phyloP scores from a whole-genome alignment of 2,329 filamentous ascomycete species.

The Epichloe festucae region DNA sequence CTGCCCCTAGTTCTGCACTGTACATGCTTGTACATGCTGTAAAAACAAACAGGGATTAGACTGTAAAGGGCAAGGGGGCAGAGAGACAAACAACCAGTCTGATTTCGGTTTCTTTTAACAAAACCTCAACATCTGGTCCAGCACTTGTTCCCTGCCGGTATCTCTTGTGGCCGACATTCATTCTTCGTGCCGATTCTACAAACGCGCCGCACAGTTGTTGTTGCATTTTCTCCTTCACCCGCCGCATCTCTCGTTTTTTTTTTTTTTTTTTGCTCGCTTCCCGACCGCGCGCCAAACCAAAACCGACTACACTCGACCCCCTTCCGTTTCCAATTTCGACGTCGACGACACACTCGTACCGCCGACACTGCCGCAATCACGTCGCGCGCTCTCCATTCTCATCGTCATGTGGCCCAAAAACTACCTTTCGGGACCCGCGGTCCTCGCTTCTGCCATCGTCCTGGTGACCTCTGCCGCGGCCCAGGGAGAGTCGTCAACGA shows the following conservation, averaged over 20 bases:
- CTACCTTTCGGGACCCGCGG: slow-evolving; percentile 13
- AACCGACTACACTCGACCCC: background rate
- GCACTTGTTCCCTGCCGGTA: background rate
- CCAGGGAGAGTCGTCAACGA: slow-evolving; percentile 11
- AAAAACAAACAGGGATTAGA: too few species aligned
- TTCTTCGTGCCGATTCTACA: background rate
- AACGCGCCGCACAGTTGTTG: background rate
- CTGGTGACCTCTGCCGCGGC: slow-evolving; percentile 20
- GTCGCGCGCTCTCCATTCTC: background rate
- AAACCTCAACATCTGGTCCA: background rate
- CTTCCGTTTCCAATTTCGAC: background rate
- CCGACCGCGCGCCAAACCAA: background rate
- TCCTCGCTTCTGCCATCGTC: slow-evolving; percentile 16
- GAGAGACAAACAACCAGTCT: too few species aligned
- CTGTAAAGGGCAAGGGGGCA: too few species aligned
- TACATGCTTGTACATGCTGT: too few species aligned
- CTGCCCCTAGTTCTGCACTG: too few species aligned
- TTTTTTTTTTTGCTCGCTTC: background rate
- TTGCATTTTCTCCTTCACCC: too few species aligned
- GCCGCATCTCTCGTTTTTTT: background rate
- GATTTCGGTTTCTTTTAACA: background rate
- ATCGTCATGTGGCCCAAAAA: slow-evolving; percentile 15
- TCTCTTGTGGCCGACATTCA: background rate
- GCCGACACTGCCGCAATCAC: background rate
- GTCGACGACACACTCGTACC: background rate